A percentile compares a stretch with the other conserved stretches of the same genome.
phyloP scores from a whole-genome alignment of 176 grass and related monocot species.

The Thalia dealbata region DNA sequence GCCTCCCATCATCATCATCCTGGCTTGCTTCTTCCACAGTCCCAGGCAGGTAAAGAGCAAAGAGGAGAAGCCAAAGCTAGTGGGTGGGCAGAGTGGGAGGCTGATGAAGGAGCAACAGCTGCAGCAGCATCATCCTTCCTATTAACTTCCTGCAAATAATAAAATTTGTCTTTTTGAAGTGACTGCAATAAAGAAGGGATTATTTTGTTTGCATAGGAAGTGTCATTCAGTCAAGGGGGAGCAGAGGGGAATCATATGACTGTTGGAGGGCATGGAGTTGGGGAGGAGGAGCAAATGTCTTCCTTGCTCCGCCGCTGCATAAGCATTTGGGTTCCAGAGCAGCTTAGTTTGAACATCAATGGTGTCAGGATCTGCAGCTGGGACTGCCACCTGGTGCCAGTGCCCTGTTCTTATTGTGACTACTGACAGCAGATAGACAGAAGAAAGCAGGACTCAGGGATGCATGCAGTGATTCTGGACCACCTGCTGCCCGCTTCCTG shows the following conservation, averaged over 20 bases:
- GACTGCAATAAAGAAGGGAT: constrained; percentile 3
- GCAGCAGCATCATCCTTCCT: not conserved
- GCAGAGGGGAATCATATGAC: constrained; percentile 9
- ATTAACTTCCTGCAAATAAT: constrained; percentile 16
- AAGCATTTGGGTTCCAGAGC: constrained; percentile 1
- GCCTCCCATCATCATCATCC: not conserved
- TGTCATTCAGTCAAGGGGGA: constrained; percentile 23
- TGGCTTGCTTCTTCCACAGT: not conserved
- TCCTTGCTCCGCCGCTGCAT: not conserved
- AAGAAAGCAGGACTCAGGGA: not conserved
- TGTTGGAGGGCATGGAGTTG: constrained; percentile 7
- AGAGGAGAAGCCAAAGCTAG: not conserved
- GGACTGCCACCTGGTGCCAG: constrained; percentile 21
- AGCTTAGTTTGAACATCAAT: constrained; percentile 6
- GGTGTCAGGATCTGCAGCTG: constrained; percentile 13
- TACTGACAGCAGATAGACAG: constrained; percentile 19
- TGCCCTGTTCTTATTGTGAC: constrained; percentile 17
- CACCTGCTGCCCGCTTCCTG: not conserved
- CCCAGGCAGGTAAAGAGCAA: not conserved
- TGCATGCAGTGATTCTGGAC: not conserved
- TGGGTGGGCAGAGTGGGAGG: not conserved
- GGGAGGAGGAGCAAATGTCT: not conserved
- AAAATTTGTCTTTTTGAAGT: constrained; percentile 18
- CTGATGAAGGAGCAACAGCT: not conserved
- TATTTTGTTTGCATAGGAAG: constrained; percentile 17